Evolutionary conservation across 805 yeast genomes (phyloP).

Genomic region (Teunomyces pallodes): DNA sequence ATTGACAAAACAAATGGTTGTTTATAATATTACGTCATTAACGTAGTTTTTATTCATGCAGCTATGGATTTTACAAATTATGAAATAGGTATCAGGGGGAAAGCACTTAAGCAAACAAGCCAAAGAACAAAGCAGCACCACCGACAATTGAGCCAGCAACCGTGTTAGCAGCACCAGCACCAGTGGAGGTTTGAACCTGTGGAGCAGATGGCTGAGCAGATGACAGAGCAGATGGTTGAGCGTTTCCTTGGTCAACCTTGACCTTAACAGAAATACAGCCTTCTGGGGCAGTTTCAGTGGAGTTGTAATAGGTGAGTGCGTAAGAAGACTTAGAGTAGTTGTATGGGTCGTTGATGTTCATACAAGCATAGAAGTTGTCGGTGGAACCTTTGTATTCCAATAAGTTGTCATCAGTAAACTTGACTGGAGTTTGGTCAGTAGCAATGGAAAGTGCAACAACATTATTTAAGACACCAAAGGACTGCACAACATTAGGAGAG

Average conservation of each 20-base stretch:
- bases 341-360: slow-evolving; percentile 46
- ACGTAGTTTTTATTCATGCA: not conserved
- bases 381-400: slow-evolving; percentile 29
- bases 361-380: slow-evolving; percentile 37
- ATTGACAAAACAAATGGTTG: too few relatives aligned
- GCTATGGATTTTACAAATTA: not conserved
- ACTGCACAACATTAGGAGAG: not conserved
- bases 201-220: slow-evolving; percentile 6
- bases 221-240: not conserved
- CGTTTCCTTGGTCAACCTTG: slow-evolving; percentile 2
- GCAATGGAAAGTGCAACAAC: slow-evolving; percentile 12
- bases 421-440: slow-evolving; percentile 8
- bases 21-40: too few relatives aligned
- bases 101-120: not conserved
- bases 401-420: slow-evolving; percentile 15
- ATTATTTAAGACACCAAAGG: slow-evolving; percentile 3
- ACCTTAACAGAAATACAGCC: slow-evolving; percentile 17
- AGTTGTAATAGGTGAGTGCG: slow-evolving; percentile 18
- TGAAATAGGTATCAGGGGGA: not conserved
- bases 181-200: slow-evolving; percentile 6
- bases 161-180: slow-evolving; percentile 8
- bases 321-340: slow-evolving; percentile 24
- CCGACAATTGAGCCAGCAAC: slow-evolving; percentile 5
- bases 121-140: not conserved
- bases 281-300: slow-evolving; percentile 25